Conservation (phyloP, 495 filamentous ascomycete genomes). For the Xylaria curta region DNA sequence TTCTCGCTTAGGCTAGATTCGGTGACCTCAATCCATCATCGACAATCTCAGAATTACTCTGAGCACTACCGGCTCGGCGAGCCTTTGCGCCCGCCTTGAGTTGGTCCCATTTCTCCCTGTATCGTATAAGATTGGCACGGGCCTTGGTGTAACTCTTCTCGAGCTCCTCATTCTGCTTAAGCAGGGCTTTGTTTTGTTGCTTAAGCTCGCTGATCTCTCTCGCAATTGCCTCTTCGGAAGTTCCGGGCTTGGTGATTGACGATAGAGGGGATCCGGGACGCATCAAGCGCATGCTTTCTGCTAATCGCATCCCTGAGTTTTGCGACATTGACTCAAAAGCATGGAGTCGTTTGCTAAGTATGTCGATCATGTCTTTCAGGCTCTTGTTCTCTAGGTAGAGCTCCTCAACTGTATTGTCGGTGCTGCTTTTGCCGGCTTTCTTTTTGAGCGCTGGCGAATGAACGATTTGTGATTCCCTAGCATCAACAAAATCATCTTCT, state of each 20-base stretch:
- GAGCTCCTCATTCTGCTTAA: constrained; percentile 63
- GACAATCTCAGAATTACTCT: constrained; percentile 32
- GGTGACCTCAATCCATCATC: constrained; percentile 34
- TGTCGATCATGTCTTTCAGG: constrained; percentile 76
- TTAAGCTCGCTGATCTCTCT: constrained; percentile 63
- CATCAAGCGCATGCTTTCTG: constrained; percentile 77
- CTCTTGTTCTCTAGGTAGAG: constrained; percentile 80
- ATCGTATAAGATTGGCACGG: constrained; percentile 67
- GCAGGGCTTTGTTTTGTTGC: constrained; percentile 54
- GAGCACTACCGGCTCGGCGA: constrained; percentile 54
- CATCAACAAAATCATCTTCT: constrained; percentile 88
- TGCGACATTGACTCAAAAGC: constrained; percentile 88
- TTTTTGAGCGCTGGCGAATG: constrained; percentile 41
- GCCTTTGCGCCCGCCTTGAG: constrained; percentile 84
- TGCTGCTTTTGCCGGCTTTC: constrained; percentile 37
- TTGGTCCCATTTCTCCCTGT: constrained; percentile 82
- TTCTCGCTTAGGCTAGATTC: constrained; percentile 19
- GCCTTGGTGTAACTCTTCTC: constrained; percentile 74
- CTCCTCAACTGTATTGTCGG: constrained; percentile 75
- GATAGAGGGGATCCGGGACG: constrained; percentile 50
- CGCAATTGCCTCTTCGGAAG: constrained; percentile 42
- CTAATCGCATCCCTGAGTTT: constrained; percentile 77
- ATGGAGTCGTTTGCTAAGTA: constrained; percentile 76
- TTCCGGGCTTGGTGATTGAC: constrained; percentile 21
- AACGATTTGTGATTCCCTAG: constrained; percentile 68